Conservation (phyloP, 345 rosid species). For the Excoecaria cochinchinensis region DNA sequence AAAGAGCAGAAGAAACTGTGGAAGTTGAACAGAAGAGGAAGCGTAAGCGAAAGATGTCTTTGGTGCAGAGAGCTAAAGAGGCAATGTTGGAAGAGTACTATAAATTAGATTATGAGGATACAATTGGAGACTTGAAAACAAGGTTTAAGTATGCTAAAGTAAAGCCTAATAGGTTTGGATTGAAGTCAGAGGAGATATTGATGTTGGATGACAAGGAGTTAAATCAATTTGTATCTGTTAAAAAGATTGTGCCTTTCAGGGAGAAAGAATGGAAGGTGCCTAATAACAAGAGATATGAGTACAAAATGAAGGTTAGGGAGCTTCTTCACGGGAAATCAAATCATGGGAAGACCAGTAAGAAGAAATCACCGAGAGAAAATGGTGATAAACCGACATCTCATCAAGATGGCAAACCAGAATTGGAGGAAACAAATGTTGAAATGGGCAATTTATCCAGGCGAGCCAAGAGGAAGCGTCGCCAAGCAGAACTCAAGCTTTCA, state of each 20-base stretch:
- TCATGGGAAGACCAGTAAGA: conserved; percentile 41
- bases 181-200: conserved; percentile 60
- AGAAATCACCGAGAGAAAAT: conserved; percentile 36
- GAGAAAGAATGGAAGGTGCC: conserved; percentile 84
- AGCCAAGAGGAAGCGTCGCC: conserved; percentile 62
- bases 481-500: conserved; percentile 52
- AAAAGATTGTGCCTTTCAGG: conserved; percentile 71
- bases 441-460: conserved; percentile 41
- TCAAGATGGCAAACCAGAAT: conserved; percentile 24
- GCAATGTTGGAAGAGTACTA: conserved; percentile 86
- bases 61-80: conserved; percentile 61
- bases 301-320: conserved; percentile 52
- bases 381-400: conserved; percentile 22
- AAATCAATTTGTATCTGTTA: conserved; percentile 82
- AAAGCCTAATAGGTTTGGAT: conserved; percentile 58
- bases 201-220: conserved; percentile 63
- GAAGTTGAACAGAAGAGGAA: conserved; percentile 61
- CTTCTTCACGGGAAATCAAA: conserved; percentile 28
- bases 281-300: conserved; percentile 41
- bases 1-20: conserved; percentile 25
- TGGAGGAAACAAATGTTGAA: conserved; percentile 30
- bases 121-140: conserved; percentile 79
- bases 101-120: conserved; percentile 88
- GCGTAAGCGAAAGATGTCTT: conserved; percentile 64
- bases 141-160: conserved; percentile 85